Conservation (phyloP, 495 filamentous ascomycete species). For the Penicillium paxilli region DNA sequence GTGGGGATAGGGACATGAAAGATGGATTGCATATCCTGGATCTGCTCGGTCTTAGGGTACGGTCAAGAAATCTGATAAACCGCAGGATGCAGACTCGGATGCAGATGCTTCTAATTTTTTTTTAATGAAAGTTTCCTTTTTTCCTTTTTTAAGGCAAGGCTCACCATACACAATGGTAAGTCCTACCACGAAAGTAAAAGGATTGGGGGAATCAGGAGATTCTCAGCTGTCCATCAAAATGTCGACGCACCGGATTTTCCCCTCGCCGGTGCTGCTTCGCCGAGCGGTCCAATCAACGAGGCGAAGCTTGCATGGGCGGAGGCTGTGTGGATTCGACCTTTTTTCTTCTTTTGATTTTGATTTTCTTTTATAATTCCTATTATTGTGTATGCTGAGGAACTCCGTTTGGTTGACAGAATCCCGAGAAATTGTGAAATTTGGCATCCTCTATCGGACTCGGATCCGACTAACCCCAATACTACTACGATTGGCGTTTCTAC, state of each 20-base stretch:
- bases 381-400: not conserved
- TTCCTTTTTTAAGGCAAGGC: not conserved
- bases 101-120: not conserved
- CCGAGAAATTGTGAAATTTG: not conserved
- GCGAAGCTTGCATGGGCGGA: slow-evolving; percentile 1
- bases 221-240: not conserved
- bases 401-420: not conserved
- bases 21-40: slow-evolving; percentile 25
- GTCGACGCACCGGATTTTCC: slow-evolving; percentile 13
- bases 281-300: slow-evolving; percentile 9
- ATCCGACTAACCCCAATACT: not conserved
- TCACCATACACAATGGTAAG: not conserved
- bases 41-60: slow-evolving; percentile 12
- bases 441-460: not conserved
- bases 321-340: slow-evolving; percentile 3
- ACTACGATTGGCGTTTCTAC: slow-evolving; percentile 17
- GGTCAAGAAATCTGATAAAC: slow-evolving; percentile 23
- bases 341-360: not conserved
- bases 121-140: slow-evolving; percentile 2
- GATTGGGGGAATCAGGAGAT: not conserved
- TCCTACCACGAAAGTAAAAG: not conserved
- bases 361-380: slow-evolving; percentile 1
- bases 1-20: not conserved
- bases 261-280: not conserved
- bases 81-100: slow-evolving; percentile 12